A percentile compares a stretch with the other conserved stretches of the same genome.
phyloP scores from a whole-genome alignment of 2,329 filamentous ascomycete species.

The Ceratocystis ficicola region DNA sequence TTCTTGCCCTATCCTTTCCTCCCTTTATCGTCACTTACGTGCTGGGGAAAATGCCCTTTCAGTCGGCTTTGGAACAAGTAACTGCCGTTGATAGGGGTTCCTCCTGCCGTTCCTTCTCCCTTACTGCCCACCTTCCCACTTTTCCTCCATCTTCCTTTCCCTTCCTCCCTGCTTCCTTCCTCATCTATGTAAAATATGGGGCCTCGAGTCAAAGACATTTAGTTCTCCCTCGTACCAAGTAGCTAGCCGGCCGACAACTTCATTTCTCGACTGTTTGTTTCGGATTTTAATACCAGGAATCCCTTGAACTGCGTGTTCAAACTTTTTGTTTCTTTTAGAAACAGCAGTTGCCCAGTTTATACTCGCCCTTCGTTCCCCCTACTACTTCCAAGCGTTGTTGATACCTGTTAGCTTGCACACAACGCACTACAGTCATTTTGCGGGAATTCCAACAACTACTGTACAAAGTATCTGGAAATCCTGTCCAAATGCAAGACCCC shows the following conservation, averaged over 20 bases:
- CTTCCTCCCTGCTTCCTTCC: background rate
- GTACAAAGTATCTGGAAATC: background rate
- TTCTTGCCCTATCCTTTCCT: background rate
- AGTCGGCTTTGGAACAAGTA: slow-evolving; percentile 5
- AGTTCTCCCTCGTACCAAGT: background rate
- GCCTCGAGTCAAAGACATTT: background rate
- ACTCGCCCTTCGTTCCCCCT: background rate
- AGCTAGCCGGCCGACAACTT: background rate
- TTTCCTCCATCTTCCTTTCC: background rate
- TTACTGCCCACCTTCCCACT: background rate
- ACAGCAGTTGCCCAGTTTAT: background rate
- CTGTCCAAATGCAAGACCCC: background rate
- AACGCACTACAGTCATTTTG: background rate
- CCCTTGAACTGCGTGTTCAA: background rate
- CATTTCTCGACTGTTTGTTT: background rate
- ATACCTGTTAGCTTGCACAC: background rate
- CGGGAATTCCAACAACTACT: background rate
- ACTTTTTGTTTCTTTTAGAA: background rate
- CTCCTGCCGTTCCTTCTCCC: background rate
- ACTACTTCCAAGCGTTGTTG: background rate
- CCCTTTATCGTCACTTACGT: background rate
- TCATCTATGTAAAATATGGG: background rate
- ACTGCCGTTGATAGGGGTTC: slow-evolving; percentile 9
- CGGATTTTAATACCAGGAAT: background rate
- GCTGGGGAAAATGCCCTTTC: background rate